Evolutionary conservation across 2,329 filamentous ascomycete genomes (phyloP).

Genomic region (Monilinia laxa): DNA sequence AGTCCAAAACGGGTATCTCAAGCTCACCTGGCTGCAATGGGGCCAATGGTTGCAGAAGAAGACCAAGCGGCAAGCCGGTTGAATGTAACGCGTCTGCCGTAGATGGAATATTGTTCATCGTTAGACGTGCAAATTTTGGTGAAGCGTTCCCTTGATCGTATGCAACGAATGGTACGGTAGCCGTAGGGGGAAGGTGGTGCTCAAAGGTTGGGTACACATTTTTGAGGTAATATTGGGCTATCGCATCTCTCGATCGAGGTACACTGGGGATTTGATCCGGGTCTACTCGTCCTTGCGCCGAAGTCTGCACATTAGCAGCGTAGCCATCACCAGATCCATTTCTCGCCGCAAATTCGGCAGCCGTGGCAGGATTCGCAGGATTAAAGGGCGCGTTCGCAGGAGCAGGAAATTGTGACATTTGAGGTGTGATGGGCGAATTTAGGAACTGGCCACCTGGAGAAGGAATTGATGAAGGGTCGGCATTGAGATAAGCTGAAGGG

Average conservation of each 20-base stretch:
- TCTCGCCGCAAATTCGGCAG: slow-evolving; percentile 50
- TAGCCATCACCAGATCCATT: slow-evolving; percentile 42
- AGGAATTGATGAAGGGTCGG: slow-evolving; percentile 47
- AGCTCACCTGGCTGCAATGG: slow-evolving; percentile 79
- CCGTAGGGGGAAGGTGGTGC: slow-evolving; percentile 85
- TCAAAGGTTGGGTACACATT: slow-evolving; percentile 96
- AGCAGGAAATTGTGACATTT: slow-evolving; percentile 60
- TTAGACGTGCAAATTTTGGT: slow-evolving; percentile 88
- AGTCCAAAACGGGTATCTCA: slow-evolving; percentile 88
- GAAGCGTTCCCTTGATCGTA: slow-evolving; percentile 96
- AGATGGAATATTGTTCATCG: slow-evolving; percentile 88
- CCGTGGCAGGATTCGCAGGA: slow-evolving; percentile 44
- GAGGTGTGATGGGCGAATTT: slow-evolving; percentile 47
- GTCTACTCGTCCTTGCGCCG: slow-evolving; percentile 74
- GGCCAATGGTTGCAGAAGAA: slow-evolving; percentile 86
- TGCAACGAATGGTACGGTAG: slow-evolving; percentile 85
- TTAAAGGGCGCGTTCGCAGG: slow-evolving; percentile 54
- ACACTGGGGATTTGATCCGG: slow-evolving; percentile 92
- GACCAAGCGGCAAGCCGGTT: slow-evolving; percentile 81
- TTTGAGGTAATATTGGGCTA: slow-evolving; percentile 79
- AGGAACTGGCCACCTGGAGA: slow-evolving; percentile 48
- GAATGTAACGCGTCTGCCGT: slow-evolving; percentile 75
- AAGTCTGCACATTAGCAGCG: slow-evolving; percentile 54
- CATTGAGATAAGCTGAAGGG: slow-evolving; percentile 59
- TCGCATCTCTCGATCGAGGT: slow-evolving; percentile 76